Evolutionary conservation across 352 stramenopile species (phyloP).

Genomic region (Pythium brassicae): DNA sequence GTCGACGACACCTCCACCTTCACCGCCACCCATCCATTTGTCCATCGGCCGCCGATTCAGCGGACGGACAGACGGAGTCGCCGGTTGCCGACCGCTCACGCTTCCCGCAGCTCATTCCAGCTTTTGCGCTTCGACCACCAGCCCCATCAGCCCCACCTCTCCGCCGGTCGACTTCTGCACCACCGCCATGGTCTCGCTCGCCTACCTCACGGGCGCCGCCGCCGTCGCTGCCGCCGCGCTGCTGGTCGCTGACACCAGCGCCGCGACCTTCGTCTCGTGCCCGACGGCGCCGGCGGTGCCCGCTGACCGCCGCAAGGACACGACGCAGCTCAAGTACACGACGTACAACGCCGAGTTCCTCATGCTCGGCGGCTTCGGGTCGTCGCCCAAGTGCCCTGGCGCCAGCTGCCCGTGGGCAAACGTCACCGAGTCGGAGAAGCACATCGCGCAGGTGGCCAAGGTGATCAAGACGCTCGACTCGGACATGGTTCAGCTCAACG

Average conservation of each 20-base stretch:
- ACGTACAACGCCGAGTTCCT: slow-evolving; percentile 68
- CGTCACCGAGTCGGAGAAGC: slow-evolving; percentile 26
- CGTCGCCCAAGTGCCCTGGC: slow-evolving; percentile 40
- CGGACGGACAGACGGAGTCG: no score
- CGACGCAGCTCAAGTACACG: slow-evolving; percentile 33
- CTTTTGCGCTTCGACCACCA: not conserved
- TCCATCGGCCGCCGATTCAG: no score
- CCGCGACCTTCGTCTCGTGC: slow-evolving; percentile 16
- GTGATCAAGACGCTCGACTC: slow-evolving; percentile 44
- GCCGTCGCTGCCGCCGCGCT: not conserved
- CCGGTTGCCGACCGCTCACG: no score
- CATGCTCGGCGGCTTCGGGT: slow-evolving; percentile 38
- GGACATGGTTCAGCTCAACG: slow-evolving; percentile 66
- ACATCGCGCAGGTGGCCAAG: slow-evolving; percentile 49
- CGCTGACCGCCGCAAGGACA: slow-evolving; percentile 24
- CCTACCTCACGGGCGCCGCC: slow-evolving; percentile 6
- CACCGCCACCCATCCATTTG: no score
- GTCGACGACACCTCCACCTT: no score
- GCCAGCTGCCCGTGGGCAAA: slow-evolving; percentile 51
- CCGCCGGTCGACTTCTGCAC: no score
- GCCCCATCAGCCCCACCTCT: no score
- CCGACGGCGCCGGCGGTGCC: slow-evolving; percentile 20
- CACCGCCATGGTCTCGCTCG: not conserved
- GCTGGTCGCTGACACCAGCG: not conserved
- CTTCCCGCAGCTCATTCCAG: slow-evolving; percentile 3